phyloP scores from a whole-genome alignment of 2,329 filamentous ascomycete genomes.

The Monilinia fructigena region DNA sequence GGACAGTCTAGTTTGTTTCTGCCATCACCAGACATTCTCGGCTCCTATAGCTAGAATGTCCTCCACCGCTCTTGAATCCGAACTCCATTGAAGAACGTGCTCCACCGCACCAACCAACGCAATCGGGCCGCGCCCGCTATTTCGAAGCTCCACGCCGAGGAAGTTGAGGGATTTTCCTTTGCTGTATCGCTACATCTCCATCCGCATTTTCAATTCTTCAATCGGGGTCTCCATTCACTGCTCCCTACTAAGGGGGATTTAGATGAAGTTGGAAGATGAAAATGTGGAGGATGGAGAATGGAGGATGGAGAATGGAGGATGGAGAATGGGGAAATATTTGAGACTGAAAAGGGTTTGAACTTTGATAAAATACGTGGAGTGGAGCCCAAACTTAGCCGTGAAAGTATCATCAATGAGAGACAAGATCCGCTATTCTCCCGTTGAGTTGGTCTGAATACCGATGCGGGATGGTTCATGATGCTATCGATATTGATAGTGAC shows the following conservation, averaged over 20 bases:
- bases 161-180: conserved; percentile 4
- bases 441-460: no score
- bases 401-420: not conserved
- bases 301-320: conserved; percentile 19
- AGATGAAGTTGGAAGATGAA: not conserved
- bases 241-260: not conserved
- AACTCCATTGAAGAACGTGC: conserved; percentile 11
- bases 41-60: not conserved
- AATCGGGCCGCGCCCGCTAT: conserved; percentile 13
- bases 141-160: conserved; percentile 9
- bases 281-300: conserved; percentile 19
- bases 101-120: conserved; percentile 4
- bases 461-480: not conserved
- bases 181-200: not conserved
- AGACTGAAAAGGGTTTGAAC: not conserved
- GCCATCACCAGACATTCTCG: not conserved
- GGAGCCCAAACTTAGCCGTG: not conserved
- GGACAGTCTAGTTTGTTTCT: conserved; percentile 2
- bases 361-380: not conserved
- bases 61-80: conserved; percentile 8
- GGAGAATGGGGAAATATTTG: conserved; percentile 6
- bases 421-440: conserved; percentile 9
- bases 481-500: conserved; percentile 7
- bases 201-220: conserved; percentile 12
- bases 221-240: conserved; percentile 5